Conservation (phyloP, 2,329 filamentous ascomycete genomes). For the Aspergillus brasiliensis region DNA sequence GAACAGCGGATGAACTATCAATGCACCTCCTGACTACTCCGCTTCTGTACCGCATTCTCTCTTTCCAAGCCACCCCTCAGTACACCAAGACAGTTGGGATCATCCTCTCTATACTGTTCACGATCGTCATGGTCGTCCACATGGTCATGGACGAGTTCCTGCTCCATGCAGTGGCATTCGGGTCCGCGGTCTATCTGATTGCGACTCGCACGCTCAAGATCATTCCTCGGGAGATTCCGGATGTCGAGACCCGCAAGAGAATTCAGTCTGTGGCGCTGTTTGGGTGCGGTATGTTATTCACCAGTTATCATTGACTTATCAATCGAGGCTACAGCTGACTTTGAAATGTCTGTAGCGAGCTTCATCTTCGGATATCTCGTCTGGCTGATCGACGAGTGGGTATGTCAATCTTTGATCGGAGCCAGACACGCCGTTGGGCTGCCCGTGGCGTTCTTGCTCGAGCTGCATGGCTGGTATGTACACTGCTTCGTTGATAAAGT, state of each 20-base stretch:
- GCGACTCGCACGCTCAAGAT: slow-evolving; percentile 31
- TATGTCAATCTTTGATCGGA: slow-evolving; percentile 33
- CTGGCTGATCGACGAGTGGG: slow-evolving; percentile 45
- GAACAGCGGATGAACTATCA: slow-evolving; percentile 42
- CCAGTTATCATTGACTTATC: not conserved
- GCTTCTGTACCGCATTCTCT: slow-evolving; percentile 45
- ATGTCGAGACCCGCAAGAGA: slow-evolving; percentile 26
- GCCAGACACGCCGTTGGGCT: slow-evolving; percentile 35
- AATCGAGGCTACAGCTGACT: not conserved
- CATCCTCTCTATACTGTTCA: slow-evolving; percentile 23
- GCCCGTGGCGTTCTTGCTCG: slow-evolving; percentile 43
- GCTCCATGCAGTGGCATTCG: slow-evolving; percentile 43
- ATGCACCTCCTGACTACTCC: slow-evolving; percentile 50
- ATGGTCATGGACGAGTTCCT: slow-evolving; percentile 50
- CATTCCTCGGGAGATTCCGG: slow-evolving; percentile 36
- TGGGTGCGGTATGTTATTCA: slow-evolving; percentile 26
- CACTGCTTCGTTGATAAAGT: not conserved
- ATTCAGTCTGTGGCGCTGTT: slow-evolving; percentile 24
- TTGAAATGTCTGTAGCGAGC: slow-evolving; percentile 23
- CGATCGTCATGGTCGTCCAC: slow-evolving; percentile 44
- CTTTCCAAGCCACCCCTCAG: slow-evolving; percentile 31
- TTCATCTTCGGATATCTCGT: slow-evolving; percentile 44
- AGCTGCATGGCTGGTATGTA: slow-evolving; percentile 48
- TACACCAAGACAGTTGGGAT: slow-evolving; percentile 27
- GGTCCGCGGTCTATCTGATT: slow-evolving; percentile 38